Evolutionary conservation across 148 eudicot species (phyloP).

Genomic region (Silene latifolia): DNA sequence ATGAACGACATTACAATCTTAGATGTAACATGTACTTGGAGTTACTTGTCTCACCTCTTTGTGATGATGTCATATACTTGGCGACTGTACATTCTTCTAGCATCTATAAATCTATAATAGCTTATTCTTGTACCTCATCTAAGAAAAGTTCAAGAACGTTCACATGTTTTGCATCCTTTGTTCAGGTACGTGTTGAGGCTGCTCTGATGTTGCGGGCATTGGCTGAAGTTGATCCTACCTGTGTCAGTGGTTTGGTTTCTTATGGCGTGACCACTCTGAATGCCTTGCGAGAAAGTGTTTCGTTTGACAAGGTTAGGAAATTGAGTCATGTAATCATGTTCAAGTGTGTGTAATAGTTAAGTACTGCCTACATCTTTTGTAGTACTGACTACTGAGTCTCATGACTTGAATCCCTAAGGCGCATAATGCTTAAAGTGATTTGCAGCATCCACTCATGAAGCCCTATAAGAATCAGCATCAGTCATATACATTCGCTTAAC

Average conservation of each 20-base stretch:
- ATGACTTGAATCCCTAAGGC: not conserved
- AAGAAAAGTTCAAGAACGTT: slow-evolving; percentile 2
- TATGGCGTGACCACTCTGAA: slow-evolving; percentile 74
- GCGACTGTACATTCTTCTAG: not conserved
- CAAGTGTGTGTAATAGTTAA: not conserved
- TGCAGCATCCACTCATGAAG: not conserved
- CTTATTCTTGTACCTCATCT: not conserved
- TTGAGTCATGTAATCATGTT: slow-evolving; percentile 4
- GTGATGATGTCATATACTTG: not conserved
- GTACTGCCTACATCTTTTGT: slow-evolving; percentile 9
- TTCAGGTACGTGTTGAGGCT: slow-evolving; percentile 92
- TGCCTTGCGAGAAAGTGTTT: slow-evolving; percentile 79
- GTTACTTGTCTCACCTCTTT: not conserved
- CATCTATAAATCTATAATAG: not conserved
- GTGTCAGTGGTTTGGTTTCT: slow-evolving; percentile 96
- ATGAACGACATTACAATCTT: not conserved
- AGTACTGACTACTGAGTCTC: not conserved
- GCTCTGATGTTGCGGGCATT: slow-evolving; percentile 77
- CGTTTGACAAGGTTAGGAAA: slow-evolving; percentile 78
- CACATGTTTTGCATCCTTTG: not conserved
- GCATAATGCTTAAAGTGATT: slow-evolving; percentile 4
- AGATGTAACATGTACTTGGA: not conserved
- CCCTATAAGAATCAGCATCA: not conserved
- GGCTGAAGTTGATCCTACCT: slow-evolving; percentile 98
- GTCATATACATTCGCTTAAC: not conserved